Conservation (phyloP, 2,329 filamentous ascomycete genomes). For the Fusarium torreyae region DNA sequence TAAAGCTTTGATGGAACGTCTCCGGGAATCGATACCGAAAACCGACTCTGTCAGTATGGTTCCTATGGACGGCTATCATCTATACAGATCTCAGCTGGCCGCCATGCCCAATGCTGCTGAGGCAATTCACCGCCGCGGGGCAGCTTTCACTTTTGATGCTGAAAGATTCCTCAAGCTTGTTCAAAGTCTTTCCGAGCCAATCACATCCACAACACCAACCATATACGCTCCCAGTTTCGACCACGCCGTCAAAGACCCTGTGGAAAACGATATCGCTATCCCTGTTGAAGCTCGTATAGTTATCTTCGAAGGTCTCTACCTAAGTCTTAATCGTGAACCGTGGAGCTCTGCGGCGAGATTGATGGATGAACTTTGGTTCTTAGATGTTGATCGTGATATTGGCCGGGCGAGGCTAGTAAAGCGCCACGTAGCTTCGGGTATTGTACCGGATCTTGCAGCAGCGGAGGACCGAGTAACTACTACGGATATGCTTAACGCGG, state of each 20-base stretch:
- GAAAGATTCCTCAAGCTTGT: conserved; percentile 45
- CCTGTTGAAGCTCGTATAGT: conserved; percentile 61
- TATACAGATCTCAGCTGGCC: background rate
- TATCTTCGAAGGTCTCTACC: conserved; percentile 68
- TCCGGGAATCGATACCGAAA: conserved; percentile 25
- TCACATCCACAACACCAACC: conserved; percentile 30
- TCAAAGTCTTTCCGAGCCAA: conserved; percentile 22
- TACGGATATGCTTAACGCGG: too few species aligned
- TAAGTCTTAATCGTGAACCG: conserved; percentile 61
- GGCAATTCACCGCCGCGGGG: conserved; percentile 51
- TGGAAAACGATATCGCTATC: conserved; percentile 25
- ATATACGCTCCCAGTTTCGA: conserved; percentile 61
- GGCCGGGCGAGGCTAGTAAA: too few species aligned
- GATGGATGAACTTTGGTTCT: conserved; percentile 59
- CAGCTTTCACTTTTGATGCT: conserved; percentile 53
- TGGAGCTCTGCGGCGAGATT: conserved; percentile 61
- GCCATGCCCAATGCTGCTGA: conserved; percentile 41
- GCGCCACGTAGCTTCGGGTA: too few species aligned
- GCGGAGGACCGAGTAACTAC: too few species aligned
- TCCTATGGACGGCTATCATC: conserved; percentile 11
- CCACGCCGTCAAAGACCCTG: conserved; percentile 18
- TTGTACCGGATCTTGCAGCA: too few species aligned
- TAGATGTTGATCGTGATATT: too few species aligned
- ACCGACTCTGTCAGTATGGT: conserved; percentile 30
- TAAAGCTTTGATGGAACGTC: conserved; percentile 26